Evolutionary conservation across 805 yeast species (phyloP).

Genomic region (Candida tammaniensis): DNA sequence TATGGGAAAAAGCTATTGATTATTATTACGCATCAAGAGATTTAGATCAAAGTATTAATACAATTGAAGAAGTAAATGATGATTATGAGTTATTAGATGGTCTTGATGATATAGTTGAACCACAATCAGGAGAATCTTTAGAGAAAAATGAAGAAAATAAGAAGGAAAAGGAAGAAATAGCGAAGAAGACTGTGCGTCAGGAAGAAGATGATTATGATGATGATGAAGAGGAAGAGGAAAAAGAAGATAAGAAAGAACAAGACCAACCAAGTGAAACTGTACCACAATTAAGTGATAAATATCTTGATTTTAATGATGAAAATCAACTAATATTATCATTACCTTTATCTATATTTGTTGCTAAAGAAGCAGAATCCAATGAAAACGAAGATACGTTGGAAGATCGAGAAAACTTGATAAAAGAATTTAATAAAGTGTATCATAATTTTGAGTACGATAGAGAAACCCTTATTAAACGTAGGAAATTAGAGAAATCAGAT

Average conservation of each 20-base stretch:
- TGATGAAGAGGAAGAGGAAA: slow-evolving; percentile 26
- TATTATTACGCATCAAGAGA: slow-evolving; percentile 30
- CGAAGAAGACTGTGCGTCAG: slow-evolving; percentile 21
- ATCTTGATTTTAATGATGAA: slow-evolving; percentile 21
- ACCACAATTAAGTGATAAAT: too few species aligned
- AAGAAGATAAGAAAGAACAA: slow-evolving; percentile 15
- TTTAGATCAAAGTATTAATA: slow-evolving; percentile 18
- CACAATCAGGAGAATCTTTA: neutral
- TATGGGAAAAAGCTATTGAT: slow-evolving; percentile 72
- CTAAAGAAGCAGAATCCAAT: slow-evolving; percentile 5
- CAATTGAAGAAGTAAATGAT: slow-evolving; percentile 30
- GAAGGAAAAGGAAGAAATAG: slow-evolving; percentile 1
- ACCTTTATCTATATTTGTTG: slow-evolving; percentile 27
- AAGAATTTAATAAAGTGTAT: slow-evolving; percentile 68
- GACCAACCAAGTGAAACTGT: neutral
- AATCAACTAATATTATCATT: slow-evolving; percentile 31
- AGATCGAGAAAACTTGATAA: slow-evolving; percentile 48
- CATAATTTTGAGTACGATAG: slow-evolving; percentile 74
- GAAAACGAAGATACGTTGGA: slow-evolving; percentile 18
- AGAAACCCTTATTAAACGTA: slow-evolving; percentile 71
- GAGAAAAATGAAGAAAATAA: slow-evolving; percentile 15
- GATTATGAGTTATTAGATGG: slow-evolving; percentile 35
- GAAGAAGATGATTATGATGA: slow-evolving; percentile 38
- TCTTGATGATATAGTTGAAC: slow-evolving; percentile 23
- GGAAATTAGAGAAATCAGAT: slow-evolving; percentile 79